Percentiles rank a stretch among this genome's conserved stretches.
Evolutionary conservation across 441 rosid species (phyloP).

Genomic region (Bocquillonia castaneifolia): DNA sequence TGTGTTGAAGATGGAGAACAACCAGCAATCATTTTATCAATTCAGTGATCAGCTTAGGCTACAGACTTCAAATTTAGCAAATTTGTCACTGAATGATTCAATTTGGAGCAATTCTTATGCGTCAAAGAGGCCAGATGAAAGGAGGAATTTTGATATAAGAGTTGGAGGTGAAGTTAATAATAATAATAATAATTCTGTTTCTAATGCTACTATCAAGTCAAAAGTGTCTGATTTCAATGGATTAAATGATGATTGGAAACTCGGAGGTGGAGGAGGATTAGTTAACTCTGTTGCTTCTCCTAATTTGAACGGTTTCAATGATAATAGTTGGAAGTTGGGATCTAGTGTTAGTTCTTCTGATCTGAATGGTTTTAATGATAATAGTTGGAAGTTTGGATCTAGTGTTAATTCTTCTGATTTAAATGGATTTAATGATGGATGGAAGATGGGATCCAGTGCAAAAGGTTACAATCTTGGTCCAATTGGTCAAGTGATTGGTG

Average conservation of each 20-base stretch:
- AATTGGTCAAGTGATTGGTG: conserved; percentile 18
- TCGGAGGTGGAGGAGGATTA: too few relatives aligned
- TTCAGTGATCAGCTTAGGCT: conserved; percentile 84
- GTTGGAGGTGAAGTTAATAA: conserved; percentile 48
- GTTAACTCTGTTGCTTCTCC: background rate
- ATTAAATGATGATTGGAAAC: conserved; percentile 28
- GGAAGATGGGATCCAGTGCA: conserved; percentile 35
- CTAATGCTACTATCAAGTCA: conserved; percentile 3
- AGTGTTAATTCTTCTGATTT: conserved; percentile 7
- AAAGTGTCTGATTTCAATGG: conserved; percentile 25
- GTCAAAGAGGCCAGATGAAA: conserved; percentile 48
- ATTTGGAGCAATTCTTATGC: conserved; percentile 67
- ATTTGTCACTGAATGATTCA: conserved; percentile 71
- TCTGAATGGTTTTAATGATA: conserved; percentile 34
- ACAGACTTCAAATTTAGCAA: conserved; percentile 54
- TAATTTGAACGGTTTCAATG: conserved; percentile 37
- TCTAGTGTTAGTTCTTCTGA: conserved; percentile 7
- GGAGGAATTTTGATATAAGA: conserved; percentile 66
- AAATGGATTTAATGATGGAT: conserved; percentile 37
- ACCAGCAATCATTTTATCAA: conserved; percentile 80
- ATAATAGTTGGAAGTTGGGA: conserved; percentile 29
- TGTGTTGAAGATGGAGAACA: conserved; percentile 48
- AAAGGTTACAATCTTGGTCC: conserved; percentile 30
- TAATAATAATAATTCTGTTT: conserved; percentile 26
- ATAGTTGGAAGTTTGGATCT: conserved; percentile 44